Percentiles rank a stretch among this genome's conserved stretches.
phyloP scores from a whole-genome alignment of 192 early-diverging fungal species.

The Coemansia sp. region DNA sequence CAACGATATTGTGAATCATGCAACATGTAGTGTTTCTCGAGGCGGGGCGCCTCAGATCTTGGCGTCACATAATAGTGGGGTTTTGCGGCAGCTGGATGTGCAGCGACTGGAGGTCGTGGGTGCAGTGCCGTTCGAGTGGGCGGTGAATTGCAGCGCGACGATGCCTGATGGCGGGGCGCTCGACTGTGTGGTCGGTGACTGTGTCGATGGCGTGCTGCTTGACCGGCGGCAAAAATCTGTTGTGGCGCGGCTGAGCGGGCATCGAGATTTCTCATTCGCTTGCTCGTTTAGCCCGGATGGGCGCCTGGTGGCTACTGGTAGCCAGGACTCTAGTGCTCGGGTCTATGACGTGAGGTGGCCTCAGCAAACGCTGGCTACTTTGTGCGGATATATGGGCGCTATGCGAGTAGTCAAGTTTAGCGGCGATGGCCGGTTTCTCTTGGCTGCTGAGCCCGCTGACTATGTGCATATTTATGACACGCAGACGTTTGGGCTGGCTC shows the following conservation, averaged over 20 bases:
- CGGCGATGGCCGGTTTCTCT: slow-evolving; percentile 37
- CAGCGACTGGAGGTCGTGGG: not conserved
- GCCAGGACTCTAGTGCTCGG: slow-evolving; percentile 53
- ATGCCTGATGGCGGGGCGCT: slow-evolving; percentile 20
- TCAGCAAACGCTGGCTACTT: slow-evolving; percentile 19
- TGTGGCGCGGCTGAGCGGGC: slow-evolving; percentile 33
- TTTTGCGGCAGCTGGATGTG: slow-evolving; percentile 25
- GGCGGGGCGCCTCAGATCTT: slow-evolving; percentile 12
- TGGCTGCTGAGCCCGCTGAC: slow-evolving; percentile 54
- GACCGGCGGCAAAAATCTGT: slow-evolving; percentile 22
- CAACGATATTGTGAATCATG: slow-evolving; percentile 50
- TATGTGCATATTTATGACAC: slow-evolving; percentile 52
- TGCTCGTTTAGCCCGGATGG: slow-evolving; percentile 51
- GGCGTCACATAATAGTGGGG: slow-evolving; percentile 39
- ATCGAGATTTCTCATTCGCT: slow-evolving; percentile 48
- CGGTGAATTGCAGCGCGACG: slow-evolving; percentile 48
- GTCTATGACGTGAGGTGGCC: slow-evolving; percentile 55
- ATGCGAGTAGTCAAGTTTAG: slow-evolving; percentile 51
- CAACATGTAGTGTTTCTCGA: slow-evolving; percentile 5
- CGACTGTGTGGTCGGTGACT: slow-evolving; percentile 54
- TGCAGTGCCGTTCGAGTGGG: slow-evolving; percentile 29
- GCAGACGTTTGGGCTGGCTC: slow-evolving; percentile 18
- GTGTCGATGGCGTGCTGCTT: slow-evolving; percentile 23
- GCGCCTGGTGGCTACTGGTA: slow-evolving; percentile 49
- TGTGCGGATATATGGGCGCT: slow-evolving; percentile 48